Evolutionary conservation across 2,329 filamentous ascomycete species (phyloP), one percentile per base, ranked within the genome.

Genomic region (Dothideomycetes sp.): DNA sequence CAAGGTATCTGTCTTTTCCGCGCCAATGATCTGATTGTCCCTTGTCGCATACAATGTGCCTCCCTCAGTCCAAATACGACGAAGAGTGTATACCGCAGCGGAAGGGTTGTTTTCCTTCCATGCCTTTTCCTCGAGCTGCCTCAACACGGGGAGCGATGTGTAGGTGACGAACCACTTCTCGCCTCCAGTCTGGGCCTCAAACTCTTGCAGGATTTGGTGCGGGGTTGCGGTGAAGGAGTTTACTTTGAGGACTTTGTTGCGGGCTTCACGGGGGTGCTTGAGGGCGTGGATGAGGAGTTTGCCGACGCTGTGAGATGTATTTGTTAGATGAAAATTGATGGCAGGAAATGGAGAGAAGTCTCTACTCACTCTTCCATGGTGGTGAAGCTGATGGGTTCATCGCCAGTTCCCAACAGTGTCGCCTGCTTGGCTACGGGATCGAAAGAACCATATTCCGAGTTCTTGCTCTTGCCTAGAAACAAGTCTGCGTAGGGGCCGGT

Each of bases 11-110:
- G 14, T 9, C 18, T 72, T 61, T 7, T 66, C 66, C 3, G 65
- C 65, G 5, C 52, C 58, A 37, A 85, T 66, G 1, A 67, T 49
- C 19, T 65, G 69, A 49, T 86, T 85, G 52, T 84, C 80, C 40
- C 77, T 72, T 57, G 73, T 72, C 2, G 75, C 70, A 52, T 86
- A 85, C 34, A 85, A 55, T 0, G 81, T 86, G 1, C 78, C 77
- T 0, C 82, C 82, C 50, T 82, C 74, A 0, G 73, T 72, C 82
- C 81, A 86, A 37, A 86, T 86, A 14, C 82, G 63, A 34, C 77
- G 64, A 47, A 86, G 59, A 0, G 81, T 84, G 36, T 70, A 65
- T 1, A 62, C 47, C 0, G 74, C 75, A 1, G 77, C 77, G 14
- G 53, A 44, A 0, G 76, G 67, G 34, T 65, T 58, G 0, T 66